phyloP scores from a whole-genome alignment of 73 alveolate genomes.

The Effrenium voratum region DNA sequence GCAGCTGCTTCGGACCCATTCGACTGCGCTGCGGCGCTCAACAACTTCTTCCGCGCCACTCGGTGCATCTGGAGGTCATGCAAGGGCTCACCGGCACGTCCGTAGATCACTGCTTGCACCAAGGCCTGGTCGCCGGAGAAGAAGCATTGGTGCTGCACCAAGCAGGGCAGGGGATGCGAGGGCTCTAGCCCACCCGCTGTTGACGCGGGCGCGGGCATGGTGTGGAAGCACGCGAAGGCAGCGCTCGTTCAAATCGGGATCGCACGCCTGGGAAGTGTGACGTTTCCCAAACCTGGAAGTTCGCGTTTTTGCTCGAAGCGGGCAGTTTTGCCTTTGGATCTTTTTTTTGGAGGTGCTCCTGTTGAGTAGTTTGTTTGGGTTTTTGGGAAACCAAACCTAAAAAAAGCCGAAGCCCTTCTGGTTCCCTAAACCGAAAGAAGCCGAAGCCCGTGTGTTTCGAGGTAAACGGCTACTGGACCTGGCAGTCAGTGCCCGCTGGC shows the following conservation, averaged over 20 bases:
- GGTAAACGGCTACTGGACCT: conserved; percentile 84
- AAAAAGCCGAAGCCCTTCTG: too few relatives aligned
- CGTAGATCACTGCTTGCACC: background rate
- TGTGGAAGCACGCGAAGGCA: conserved; percentile 86
- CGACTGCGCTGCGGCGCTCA: conserved; percentile 77
- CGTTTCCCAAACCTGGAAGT: background rate
- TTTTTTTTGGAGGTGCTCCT: too few relatives aligned
- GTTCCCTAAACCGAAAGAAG: too few relatives aligned
- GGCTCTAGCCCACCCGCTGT: conserved; percentile 58
- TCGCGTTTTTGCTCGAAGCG: background rate
- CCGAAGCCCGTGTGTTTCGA: too few relatives aligned
- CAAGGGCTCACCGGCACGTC: background rate
- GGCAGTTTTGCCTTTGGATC: too few relatives aligned
- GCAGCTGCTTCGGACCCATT: conserved; percentile 27
- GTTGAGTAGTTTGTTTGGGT: too few relatives aligned
- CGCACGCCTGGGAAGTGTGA: background rate
- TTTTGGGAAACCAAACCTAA: too few relatives aligned
- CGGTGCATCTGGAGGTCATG: background rate
- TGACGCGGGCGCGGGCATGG: conserved; percentile 76
- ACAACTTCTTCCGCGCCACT: conserved; percentile 77
- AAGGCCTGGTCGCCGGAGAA: conserved; percentile 90
- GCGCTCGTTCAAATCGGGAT: background rate
- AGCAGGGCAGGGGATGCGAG: conserved; percentile 86
- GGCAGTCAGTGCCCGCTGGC: conserved; percentile 57
- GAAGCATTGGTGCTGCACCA: conserved; percentile 92